Percentiles rank a stretch among this genome's conserved stretches.
Conservation (phyloP, 75 land plant genomes). For the Selaginella tamariscina region DNA sequence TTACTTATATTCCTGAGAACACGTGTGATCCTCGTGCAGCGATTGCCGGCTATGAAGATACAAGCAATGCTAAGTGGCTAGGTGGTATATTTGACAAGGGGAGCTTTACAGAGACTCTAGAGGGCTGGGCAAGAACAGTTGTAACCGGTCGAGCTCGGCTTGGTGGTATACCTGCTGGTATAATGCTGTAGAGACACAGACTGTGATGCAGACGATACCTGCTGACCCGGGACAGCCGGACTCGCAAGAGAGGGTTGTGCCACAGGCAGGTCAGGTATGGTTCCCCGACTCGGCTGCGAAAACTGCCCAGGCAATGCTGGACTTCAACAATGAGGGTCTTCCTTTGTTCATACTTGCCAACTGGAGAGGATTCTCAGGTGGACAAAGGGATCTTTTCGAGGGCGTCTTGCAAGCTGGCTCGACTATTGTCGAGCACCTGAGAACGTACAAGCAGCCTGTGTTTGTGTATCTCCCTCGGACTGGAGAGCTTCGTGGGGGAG, state of each 20-base stretch:
- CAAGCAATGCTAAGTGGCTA: slow-evolving; percentile 53
- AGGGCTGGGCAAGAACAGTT: slow-evolving; percentile 96
- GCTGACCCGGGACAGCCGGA: slow-evolving; percentile 98
- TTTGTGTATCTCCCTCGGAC: slow-evolving; percentile 90
- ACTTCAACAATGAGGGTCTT: slow-evolving; percentile 90
- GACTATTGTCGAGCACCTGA: slow-evolving; percentile 86
- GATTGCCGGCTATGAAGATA: slow-evolving; percentile 38
- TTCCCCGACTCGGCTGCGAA: slow-evolving; percentile 98
- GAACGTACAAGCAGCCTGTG: slow-evolving; percentile 87
- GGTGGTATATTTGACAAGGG: slow-evolving; percentile 89
- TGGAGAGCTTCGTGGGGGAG: slow-evolving; percentile 95
- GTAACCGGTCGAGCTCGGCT: slow-evolving; percentile 91
- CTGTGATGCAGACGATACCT: slow-evolving; percentile 88
- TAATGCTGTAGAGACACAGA: slow-evolving; percentile 94
- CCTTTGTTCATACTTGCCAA: slow-evolving; percentile 95
- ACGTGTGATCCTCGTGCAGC: slow-evolving; percentile 95
- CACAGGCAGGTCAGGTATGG: slow-evolving; percentile 99
- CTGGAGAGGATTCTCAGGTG: slow-evolving; percentile 99
- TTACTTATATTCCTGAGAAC: slow-evolving; percentile 70
- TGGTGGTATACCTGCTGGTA: slow-evolving; percentile 92
- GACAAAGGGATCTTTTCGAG: slow-evolving; percentile 94
- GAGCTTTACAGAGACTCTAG: slow-evolving; percentile 84
- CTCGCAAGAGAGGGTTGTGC: slow-evolving; percentile 86
- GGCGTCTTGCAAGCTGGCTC: slow-evolving; percentile 98
- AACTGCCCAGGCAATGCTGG: slow-evolving; percentile 80